A percentile compares a stretch with the other conserved stretches of the same genome.
phyloP scores from a whole-genome alignment of 108 stramenopile genomes.

The Pseudonitzschia delicatissima region DNA sequence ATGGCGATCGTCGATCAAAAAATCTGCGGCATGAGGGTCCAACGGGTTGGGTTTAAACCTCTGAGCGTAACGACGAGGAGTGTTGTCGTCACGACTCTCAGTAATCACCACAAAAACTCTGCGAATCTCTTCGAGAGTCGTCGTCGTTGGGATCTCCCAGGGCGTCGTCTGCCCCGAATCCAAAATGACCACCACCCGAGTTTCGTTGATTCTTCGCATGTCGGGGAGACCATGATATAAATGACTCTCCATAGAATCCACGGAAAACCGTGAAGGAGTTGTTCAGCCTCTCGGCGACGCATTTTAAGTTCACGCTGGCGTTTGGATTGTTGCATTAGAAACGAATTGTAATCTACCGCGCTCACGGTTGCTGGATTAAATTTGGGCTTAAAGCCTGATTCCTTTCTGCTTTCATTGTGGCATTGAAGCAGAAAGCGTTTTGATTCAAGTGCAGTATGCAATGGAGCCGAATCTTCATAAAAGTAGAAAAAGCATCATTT shows the following conservation, averaged over 20 bases:
- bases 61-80: neutral
- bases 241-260: slow-evolving; percentile 18
- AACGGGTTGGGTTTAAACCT: slow-evolving; percentile 11
- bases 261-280: slow-evolving; percentile 51
- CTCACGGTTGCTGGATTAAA: neutral
- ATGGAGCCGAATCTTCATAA: slow-evolving; percentile 23
- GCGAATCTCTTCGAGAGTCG: slow-evolving; percentile 19
- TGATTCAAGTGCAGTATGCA: slow-evolving; percentile 59
- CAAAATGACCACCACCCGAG: too few relatives aligned
- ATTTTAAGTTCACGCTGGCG: slow-evolving; percentile 42
- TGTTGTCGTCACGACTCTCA: slow-evolving; percentile 4
- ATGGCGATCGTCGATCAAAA: slow-evolving; percentile 20
- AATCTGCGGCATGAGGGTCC: slow-evolving; percentile 16
- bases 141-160: slow-evolving; percentile 23
- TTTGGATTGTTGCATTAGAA: slow-evolving; percentile 47
- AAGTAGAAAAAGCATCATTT: neutral
- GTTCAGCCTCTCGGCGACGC: slow-evolving; percentile 48
- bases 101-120: slow-evolving; percentile 20
- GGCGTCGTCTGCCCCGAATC: slow-evolving; percentile 13
- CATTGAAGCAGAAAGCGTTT: slow-evolving; percentile 33
- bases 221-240: slow-evolving; percentile 19
- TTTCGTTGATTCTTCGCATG: slow-evolving; percentile 3
- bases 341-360: slow-evolving; percentile 41
- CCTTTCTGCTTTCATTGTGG: slow-evolving; percentile 33
- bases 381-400: slow-evolving; percentile 7